Base-by-base conservation (phyloP, 208 protist species). In the Porcisia deanei region DNA sequence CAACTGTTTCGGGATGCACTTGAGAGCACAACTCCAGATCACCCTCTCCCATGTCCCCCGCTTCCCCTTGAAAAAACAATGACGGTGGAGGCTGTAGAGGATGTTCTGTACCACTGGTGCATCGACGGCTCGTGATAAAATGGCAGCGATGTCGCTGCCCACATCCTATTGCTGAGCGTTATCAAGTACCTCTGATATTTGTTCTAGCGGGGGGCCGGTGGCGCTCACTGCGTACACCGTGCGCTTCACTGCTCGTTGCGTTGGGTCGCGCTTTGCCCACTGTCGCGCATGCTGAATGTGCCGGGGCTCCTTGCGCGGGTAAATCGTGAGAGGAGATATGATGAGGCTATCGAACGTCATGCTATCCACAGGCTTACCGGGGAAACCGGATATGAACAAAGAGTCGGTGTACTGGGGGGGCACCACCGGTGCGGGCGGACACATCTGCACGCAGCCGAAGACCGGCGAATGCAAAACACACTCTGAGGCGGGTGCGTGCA, bases 161-260 rank as follows among this genome's bases (percentile, higher is more conserved):
- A 41, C 22, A 3, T 57, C 12, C 25, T 37, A 2, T 1, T 25
- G 10, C 4, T 5, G 47, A 41, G 10, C 37, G 14, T 20, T 57
- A 41, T n/a, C 9, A 7, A 71, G 47, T 0, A 12, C 66, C 12
- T 20, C 25, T 9, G 25, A 18, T n/a, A 43, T 1, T 3, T 45
- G 25, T n/a, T 1, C 9, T 8, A 52, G 1, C 55, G 37, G 43
- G 18, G 58, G 34, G 12, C n/a, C 54, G 41, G 41, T 1, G n/a
- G 1, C 4, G 77, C 54, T 52, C 61, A 65, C 57, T 22, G 73
- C 58, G 69, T 82, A 82, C 14, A 82, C 73, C 18, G 63, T 82
- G 37, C 78, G 72, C 78, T 82, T 82, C 68, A 82, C 78, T 6
- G 78, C 78, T 22, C 45, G 78, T 30, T 66, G 72, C n/a, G 41